These are phyloP conservation scores for Talaromyces nanjingensis DNA, from an alignment of 495 filamentous ascomycete genomes.

Conservation along the genomic window DNA sequence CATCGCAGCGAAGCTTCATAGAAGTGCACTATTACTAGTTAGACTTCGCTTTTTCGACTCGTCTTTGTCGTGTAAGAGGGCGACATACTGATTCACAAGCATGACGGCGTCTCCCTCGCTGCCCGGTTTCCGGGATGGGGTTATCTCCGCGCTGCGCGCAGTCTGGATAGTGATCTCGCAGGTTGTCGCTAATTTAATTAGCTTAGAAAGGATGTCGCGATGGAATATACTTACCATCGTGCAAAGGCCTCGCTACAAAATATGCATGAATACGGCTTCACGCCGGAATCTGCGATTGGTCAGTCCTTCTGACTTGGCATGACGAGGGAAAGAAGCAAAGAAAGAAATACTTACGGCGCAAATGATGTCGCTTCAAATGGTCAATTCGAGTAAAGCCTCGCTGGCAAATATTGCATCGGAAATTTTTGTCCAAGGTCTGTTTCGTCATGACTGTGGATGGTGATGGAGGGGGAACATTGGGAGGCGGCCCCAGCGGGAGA, in stretches of 20 bases:
- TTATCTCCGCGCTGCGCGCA: slow-evolving; percentile 35
- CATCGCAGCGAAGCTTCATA: slow-evolving; percentile 48
- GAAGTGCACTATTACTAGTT: slow-evolving; percentile 34
- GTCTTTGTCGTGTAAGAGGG: not conserved
- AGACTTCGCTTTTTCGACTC: not conserved
- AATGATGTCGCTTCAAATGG: slow-evolving; percentile 41
- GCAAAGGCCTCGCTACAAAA: slow-evolving; percentile 40
- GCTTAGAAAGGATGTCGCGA: not conserved
- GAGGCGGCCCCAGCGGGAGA: not conserved
- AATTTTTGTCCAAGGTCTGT: slow-evolving; percentile 34
- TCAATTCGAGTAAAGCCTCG: slow-evolving; percentile 43
- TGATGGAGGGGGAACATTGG: slow-evolving; percentile 10
- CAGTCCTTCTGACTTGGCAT: not conserved
- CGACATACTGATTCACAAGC: slow-evolving; percentile 37
- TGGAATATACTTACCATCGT: slow-evolving; percentile 27
- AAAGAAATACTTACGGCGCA: slow-evolving; percentile 32
- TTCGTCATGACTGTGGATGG: slow-evolving; percentile 25
- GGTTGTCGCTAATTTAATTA: slow-evolving; percentile 30
- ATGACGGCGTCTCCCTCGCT: slow-evolving; percentile 39
- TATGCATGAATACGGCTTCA: slow-evolving; percentile 39
- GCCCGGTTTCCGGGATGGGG: slow-evolving; percentile 38
- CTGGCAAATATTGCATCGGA: slow-evolving; percentile 40
- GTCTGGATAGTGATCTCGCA: slow-evolving; percentile 39
- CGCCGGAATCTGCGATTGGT: slow-evolving; percentile 30
- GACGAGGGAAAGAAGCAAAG: not conserved